Base-by-base conservation (phyloP, 2,329 filamentous ascomycete genomes). In the Colletotrichum cordylinicola region DNA sequence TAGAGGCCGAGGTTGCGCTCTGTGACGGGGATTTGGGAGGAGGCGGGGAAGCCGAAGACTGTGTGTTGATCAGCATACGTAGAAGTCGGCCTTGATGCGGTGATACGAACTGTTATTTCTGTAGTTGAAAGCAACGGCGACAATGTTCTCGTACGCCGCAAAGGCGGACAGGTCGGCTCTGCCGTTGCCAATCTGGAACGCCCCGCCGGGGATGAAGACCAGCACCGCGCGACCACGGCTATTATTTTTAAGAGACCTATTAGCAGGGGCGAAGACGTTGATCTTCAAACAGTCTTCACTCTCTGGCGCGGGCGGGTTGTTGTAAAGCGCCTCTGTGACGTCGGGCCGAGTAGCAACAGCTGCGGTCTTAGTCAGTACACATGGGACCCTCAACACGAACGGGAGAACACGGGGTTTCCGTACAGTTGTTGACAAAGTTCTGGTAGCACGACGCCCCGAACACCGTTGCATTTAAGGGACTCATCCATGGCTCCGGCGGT, bases 201-300 rank as follows among this genome's bases (percentile, higher is more conserved):
- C 80, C 4, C 80, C 81, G 8, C 79, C 79, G 1, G 77, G 80
- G 39, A 82, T 79, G 60, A 80, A 83, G 12, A 82, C 60, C 1
- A 82, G 52, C 9, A 82, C 77, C 2, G 81, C 68, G 1, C 77
- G 77, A 5, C 61, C 64, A 9, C 55, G 33, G 6, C 77, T 52
- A 1, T 52, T 52, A 52, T 52, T 52, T 0, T 2, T 52, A 13
- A 6, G 72, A 1, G 75, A 66, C 1, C 43, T 52, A 4, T 52
- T 70, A 4, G 77, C 55, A 1, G 80, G 81, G 5, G 79, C 77
- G 39, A 83, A 83, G 8, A 80, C 79, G 33, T 83, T 82, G 4
- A 82, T 76, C 24, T 72, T 80, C 6, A 83, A 78, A 27, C 80
- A 82, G 33, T 82, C 81, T 58, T 82, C 79, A n/a, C 81, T 82